Evolutionary conservation across 2,329 filamentous ascomycete species (phyloP), one percentile per base, ranked within the genome.

Genomic region (Neofusicoccum ribis): DNA sequence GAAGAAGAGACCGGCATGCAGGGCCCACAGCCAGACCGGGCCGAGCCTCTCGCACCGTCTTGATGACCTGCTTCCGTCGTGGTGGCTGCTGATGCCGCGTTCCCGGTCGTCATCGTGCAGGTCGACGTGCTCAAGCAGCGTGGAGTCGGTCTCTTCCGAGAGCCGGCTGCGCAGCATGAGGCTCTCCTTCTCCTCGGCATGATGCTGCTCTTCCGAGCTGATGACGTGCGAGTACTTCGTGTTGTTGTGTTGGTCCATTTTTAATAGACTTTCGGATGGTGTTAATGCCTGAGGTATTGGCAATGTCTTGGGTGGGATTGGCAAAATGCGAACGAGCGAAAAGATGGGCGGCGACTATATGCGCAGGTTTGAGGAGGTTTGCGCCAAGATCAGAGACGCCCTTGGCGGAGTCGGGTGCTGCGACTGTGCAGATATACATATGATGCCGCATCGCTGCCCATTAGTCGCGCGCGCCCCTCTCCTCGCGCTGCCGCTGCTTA

Each of bases 21-120:
- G 31, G 27, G 43, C 51, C 62, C 62, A 64, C 50, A 64, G 34
- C 62, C 62, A 64, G 47, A 64, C 23, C n/a, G 62, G 51, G 11
- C 62, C 51, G 50, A 64, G 43, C 62, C 49, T 63, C 37, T 23
- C 15, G 8, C 46, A 36, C 47, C 47, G 47, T 31, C 27, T 7
- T 31, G 27, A 31, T 31, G 27, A 31, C 47, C 46, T 50, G 12
- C 39, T 36, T 11, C 39, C 49, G 14, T 17, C 37, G 23, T 7
- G 39, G 8, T n/a, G 37, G 15, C 6, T 27, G 52, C 20, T 12
- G 14, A 11, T 31, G 39, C 39, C 54, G 39, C 54, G 23, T 5
- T 59, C 54, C 20, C 23, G 39, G 23, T 58, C 34, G 4, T 54
- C 60, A 15, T 37, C 60, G 60, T 43, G 39, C 47, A 51, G 47